A percentile compares a stretch with the other conserved stretches of the same genome.
phyloP scores from a whole-genome alignment of 805 yeast genomes.

The Grigorovia jiainica region DNA sequence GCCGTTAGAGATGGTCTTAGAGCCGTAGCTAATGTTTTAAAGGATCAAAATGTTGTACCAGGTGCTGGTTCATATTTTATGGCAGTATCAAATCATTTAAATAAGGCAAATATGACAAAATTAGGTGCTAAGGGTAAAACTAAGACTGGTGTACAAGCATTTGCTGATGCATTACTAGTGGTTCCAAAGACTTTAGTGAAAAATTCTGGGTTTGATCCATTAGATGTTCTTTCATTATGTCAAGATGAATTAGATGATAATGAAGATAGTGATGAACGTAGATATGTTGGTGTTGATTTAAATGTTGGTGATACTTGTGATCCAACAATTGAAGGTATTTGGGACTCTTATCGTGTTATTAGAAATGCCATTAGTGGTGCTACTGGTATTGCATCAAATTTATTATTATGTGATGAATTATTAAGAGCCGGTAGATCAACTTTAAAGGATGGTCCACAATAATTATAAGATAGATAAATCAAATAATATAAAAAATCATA shows the following conservation, averaged over 20 bases:
- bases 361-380: slow-evolving; percentile 90
- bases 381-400: slow-evolving; percentile 86
- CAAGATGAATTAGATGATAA: slow-evolving; percentile 49
- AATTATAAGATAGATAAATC: neutral
- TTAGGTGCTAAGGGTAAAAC: slow-evolving; percentile 70
- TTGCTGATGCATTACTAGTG: slow-evolving; percentile 82
- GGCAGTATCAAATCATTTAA: slow-evolving; percentile 64
- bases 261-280: slow-evolving; percentile 45
- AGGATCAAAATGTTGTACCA: slow-evolving; percentile 78
- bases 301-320: slow-evolving; percentile 92
- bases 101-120: slow-evolving; percentile 38
- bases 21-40: slow-evolving; percentile 84
- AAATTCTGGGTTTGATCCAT: slow-evolving; percentile 88
- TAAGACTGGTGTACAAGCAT: slow-evolving; percentile 86
- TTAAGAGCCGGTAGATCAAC: slow-evolving; percentile 95
- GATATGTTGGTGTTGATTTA: slow-evolving; percentile 83
- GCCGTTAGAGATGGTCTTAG: slow-evolving; percentile 96
- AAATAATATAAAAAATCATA: neutral
- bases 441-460: slow-evolving; percentile 45
- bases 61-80: slow-evolving; percentile 97
- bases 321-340: slow-evolving; percentile 86
- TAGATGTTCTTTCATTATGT: slow-evolving; percentile 79
- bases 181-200: slow-evolving; percentile 88
- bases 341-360: slow-evolving; percentile 92
- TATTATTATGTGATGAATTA: slow-evolving; percentile 89